Evolutionary conservation across 2,329 filamentous ascomycete genomes (phyloP).

Genomic region (Dendryphion nanum): DNA sequence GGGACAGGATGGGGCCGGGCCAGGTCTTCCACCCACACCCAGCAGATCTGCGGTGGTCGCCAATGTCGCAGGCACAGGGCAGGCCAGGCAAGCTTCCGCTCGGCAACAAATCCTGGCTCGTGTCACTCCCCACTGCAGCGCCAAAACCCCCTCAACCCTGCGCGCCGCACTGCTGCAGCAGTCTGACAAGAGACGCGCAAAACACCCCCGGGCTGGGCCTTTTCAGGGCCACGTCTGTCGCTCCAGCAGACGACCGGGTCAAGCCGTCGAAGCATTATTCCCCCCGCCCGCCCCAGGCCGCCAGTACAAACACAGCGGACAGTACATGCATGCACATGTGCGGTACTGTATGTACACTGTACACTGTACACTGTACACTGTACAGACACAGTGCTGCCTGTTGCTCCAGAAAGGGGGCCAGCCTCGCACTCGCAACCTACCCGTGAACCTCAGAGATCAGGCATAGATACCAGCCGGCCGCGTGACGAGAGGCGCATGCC

Average conservation of each 20-base stretch:
- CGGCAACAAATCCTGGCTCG: too few species aligned
- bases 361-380: too few species aligned
- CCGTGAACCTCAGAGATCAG: background rate
- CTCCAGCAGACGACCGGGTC: background rate
- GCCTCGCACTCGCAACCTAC: too few species aligned
- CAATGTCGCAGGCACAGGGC: too few species aligned
- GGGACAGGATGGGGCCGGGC: too few species aligned
- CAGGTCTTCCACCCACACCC: too few species aligned
- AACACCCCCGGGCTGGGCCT: conserved; percentile 10
- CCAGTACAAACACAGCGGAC: background rate
- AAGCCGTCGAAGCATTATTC: too few species aligned
- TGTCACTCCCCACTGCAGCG: conserved; percentile 24
- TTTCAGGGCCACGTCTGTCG: background rate
- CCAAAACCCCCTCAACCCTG: conserved; percentile 19
- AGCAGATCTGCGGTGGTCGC: too few species aligned
- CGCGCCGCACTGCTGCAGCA: conserved; percentile 20
- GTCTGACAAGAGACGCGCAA: conserved; percentile 30
- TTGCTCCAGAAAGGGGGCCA: too few species aligned
- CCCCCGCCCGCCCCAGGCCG: background rate
- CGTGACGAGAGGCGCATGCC: conserved; percentile 20
- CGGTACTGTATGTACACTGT: too few species aligned
- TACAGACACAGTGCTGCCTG: too few species aligned
- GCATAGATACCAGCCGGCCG: background rate
- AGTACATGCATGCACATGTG: background rate
- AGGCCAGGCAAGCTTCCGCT: too few species aligned